phyloP scores from a whole-genome alignment of 2,329 filamentous ascomycete genomes.

The Ophiostoma sp. region DNA sequence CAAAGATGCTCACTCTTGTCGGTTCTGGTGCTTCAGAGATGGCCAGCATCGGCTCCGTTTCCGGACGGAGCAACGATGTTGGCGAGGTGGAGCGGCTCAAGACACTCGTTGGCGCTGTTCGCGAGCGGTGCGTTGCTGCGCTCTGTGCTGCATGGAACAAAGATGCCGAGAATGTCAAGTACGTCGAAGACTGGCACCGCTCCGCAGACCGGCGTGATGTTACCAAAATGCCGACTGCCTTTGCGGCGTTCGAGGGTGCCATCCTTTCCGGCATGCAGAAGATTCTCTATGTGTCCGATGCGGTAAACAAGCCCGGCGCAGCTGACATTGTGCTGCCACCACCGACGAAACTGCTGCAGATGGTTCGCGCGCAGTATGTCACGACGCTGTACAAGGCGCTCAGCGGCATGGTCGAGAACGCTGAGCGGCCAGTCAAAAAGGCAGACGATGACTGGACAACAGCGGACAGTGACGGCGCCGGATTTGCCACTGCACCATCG shows the following conservation, averaged over 20 bases:
- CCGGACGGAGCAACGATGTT: constrained; percentile 49
- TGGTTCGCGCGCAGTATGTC: constrained; percentile 87
- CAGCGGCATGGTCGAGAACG: constrained; percentile 95
- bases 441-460: constrained; percentile 58
- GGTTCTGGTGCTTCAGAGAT: constrained; percentile 85
- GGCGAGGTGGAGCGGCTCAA: constrained; percentile 67
- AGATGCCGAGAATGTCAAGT: constrained; percentile 87
- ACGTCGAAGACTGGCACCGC: constrained; percentile 88
- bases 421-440: constrained; percentile 66
- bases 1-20: constrained; percentile 72
- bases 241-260: constrained; percentile 77
- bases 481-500: constrained; percentile 29
- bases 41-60: constrained; percentile 58
- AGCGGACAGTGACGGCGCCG: constrained; percentile 35
- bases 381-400: constrained; percentile 89
- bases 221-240: constrained; percentile 83
- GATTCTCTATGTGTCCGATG: constrained; percentile 87
- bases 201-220: constrained; percentile 76
- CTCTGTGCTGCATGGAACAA: constrained; percentile 88
- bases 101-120: constrained; percentile 65
- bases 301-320: constrained; percentile 65
- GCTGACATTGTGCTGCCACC: constrained; percentile 79
- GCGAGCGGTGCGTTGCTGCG: constrained; percentile 80
- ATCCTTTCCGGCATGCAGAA: constrained; percentile 86
- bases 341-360: constrained; percentile 78